phyloP scores from a whole-genome alignment of 2,329 filamentous ascomycete species.

The Mollisiaceae sp. region DNA sequence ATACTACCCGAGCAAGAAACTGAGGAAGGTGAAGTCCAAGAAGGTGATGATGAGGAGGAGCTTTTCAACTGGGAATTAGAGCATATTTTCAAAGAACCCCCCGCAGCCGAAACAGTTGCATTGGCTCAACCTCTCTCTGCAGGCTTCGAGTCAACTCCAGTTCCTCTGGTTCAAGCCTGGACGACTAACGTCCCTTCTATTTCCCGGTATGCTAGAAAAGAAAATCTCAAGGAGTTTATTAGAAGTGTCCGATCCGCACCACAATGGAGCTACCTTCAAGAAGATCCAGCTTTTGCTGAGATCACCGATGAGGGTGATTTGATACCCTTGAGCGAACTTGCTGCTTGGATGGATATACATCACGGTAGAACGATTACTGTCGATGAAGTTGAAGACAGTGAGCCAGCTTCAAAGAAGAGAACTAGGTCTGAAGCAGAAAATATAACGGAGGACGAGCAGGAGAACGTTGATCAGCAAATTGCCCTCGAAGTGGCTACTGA shows the following conservation, averaged over 20 bases:
- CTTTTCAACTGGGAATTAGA: conserved; percentile 48
- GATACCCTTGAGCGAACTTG: conserved; percentile 37
- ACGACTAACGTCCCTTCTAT: conserved; percentile 45
- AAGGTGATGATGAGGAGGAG: conserved; percentile 38
- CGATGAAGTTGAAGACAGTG: conserved; percentile 7
- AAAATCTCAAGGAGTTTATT: conserved; percentile 51
- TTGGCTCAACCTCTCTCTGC: conserved; percentile 52
- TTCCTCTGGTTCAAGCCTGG: conserved; percentile 46
- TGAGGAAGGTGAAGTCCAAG: conserved; percentile 23
- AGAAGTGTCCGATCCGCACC: conserved; percentile 48
- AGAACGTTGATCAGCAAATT: conserved; percentile 28
- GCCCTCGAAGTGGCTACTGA: conserved; percentile 20
- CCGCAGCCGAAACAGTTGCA: conserved; percentile 49
- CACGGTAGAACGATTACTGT: conserved; percentile 22
- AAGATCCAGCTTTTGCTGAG: conserved; percentile 52
- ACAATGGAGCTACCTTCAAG: conserved; percentile 48
- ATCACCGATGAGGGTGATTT: conserved; percentile 27
- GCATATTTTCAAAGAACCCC: conserved; percentile 47
- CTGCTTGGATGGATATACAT: conserved; percentile 33
- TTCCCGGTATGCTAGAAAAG: conserved; percentile 51
- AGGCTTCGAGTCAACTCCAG: conserved; percentile 51
- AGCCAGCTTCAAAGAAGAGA: conserved; percentile 34
- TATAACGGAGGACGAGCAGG: conserved; percentile 18
- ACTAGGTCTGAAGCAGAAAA: conserved; percentile 25
- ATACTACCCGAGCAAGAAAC: neutral